Percentiles rank a stretch among this genome's conserved stretches.
Evolutionary conservation across 1,139 yeast genomes (phyloP).

Genomic region (Pneumocystis oryctolagi): DNA sequence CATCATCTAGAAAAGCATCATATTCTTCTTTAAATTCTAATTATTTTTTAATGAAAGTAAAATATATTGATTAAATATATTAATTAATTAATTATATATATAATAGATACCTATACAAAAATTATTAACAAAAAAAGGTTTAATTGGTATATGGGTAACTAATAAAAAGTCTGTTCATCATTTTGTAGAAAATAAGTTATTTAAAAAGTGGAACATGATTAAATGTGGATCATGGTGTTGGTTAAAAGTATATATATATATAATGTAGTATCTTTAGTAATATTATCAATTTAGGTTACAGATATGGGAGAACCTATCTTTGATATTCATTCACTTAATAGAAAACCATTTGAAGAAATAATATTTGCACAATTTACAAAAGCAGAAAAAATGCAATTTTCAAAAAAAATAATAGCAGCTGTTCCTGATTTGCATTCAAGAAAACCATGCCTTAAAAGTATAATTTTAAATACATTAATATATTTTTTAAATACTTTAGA

Average conservation of each 20-base stretch:
- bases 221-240: background rate
- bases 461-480: background rate
- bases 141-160: background rate
- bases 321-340: conserved; percentile 3
- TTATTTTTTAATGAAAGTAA: background rate
- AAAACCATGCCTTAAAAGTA: background rate
- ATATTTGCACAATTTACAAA: background rate
- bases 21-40: background rate
- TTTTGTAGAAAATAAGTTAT: background rate
- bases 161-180: background rate
- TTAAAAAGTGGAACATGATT: background rate
- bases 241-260: conserved; percentile 1
- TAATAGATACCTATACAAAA: background rate
- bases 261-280: background rate
- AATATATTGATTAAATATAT: background rate
- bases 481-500: background rate
- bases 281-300: conserved; percentile 1
- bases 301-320: conserved; percentile 6
- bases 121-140: background rate
- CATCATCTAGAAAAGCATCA: background rate
- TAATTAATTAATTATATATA: too few relatives aligned
- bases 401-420: background rate
- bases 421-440: background rate
- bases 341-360: conserved; percentile 7
- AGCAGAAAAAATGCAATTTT: background rate